These are phyloP conservation scores for Chaetomium globosum DNA, from an alignment of 2,329 filamentous ascomycete species.

Conservation along the genomic window DNA sequence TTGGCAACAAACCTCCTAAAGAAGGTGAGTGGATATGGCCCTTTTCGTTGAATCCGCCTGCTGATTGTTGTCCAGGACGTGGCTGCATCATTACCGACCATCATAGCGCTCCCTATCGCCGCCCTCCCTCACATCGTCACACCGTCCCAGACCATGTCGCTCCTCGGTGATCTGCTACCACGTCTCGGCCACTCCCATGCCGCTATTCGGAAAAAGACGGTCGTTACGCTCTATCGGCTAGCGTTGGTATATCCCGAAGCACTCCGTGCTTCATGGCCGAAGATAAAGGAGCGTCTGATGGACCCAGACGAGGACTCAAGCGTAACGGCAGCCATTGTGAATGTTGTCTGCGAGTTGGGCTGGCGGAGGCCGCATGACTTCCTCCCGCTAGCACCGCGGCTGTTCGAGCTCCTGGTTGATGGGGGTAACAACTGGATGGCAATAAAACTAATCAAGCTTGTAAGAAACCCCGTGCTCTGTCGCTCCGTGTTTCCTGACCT, in stretches of 20 bases:
- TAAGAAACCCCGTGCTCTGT: constrained; percentile 42
- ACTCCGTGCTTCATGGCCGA: constrained; percentile 89
- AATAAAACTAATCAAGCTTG: constrained; percentile 97
- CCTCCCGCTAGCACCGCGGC: constrained; percentile 81
- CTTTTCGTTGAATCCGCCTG: constrained; percentile 11
- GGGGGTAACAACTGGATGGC: constrained; percentile 99
- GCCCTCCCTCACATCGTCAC: constrained; percentile 96
- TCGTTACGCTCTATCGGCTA: constrained; percentile 89
- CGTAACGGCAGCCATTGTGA: constrained; percentile 93
- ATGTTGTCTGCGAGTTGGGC: constrained; percentile 93
- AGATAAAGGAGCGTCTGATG: constrained; percentile 91
- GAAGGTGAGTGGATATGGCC: constrained; percentile 60
- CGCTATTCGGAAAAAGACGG: constrained; percentile 89
- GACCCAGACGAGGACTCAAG: constrained; percentile 87
- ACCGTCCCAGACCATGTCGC: constrained; percentile 84
- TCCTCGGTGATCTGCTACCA: constrained; percentile 82
- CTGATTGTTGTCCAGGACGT: constrained; percentile 61
- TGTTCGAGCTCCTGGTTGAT: constrained; percentile 91
- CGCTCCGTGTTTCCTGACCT: constrained; percentile 32
- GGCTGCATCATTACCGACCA: constrained; percentile 69
- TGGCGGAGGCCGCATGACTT: constrained; percentile 95
- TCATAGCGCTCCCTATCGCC: constrained; percentile 81
- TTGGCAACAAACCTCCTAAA: constrained; percentile 94
- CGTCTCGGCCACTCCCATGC: constrained; percentile 84
- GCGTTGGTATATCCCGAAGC: constrained; percentile 97